A percentile compares a stretch with the other conserved stretches of the same genome.
Conservation (phyloP, 305 asterid genomes). For the Fraxinus albicans region DNA sequence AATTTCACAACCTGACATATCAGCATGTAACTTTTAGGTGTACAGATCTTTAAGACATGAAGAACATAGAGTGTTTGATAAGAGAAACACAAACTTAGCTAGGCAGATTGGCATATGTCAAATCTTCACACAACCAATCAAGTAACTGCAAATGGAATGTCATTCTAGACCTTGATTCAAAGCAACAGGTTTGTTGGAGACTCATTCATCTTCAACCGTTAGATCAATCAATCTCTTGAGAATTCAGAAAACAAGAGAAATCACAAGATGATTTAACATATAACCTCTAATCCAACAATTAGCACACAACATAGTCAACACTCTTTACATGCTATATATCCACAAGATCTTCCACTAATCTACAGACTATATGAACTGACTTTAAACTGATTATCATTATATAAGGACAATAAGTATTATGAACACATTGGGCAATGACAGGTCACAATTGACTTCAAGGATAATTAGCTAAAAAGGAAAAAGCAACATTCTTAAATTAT, state of each 20-base stretch:
- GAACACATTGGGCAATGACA: not conserved
- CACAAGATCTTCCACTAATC: not conserved
- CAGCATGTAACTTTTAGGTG: not conserved
- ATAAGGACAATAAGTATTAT: not conserved
- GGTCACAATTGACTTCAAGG: not conserved
- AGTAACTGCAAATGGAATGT: not conserved
- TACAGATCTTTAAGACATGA: not conserved
- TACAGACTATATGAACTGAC: not conserved
- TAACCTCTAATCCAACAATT: slow-evolving; percentile 9
- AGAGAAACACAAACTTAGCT: not conserved
- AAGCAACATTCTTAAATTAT: not conserved
- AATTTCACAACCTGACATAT: not conserved
- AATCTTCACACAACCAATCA: not conserved
- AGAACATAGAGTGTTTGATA: not conserved
- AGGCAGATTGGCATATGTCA: not conserved
- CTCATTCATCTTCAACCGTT: not conserved
- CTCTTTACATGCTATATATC: not conserved
- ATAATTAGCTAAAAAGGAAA: not conserved
- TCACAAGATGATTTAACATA: not conserved
- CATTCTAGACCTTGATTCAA: not conserved
- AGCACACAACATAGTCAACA: not conserved
- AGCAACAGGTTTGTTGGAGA: not conserved
- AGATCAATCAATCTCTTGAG: slow-evolving; percentile 10
- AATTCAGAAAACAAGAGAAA: slow-evolving; percentile 15
- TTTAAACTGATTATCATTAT: not conserved